Percentiles rank a stretch among this genome's conserved stretches.
Conservation (phyloP, 1,139 yeast genomes). For the Yamadazyma taylorii region DNA sequence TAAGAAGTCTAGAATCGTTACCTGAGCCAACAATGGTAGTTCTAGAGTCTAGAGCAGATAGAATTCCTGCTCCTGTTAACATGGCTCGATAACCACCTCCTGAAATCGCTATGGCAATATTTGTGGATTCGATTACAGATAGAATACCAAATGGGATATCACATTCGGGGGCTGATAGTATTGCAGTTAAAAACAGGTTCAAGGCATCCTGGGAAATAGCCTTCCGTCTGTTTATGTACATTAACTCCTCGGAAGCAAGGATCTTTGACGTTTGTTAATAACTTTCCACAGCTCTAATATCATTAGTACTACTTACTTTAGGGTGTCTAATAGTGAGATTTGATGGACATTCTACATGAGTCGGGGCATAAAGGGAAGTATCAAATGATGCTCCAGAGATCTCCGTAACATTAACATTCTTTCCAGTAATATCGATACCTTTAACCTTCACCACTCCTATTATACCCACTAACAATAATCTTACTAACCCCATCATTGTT, state of each 20-base stretch:
- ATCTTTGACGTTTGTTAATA: slow-evolving; percentile 16
- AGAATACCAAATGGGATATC: no score
- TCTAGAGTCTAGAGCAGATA: slow-evolving; percentile 53
- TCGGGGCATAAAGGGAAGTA: slow-evolving; percentile 1
- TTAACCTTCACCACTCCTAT: no score
- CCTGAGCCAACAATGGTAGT: slow-evolving; percentile 33
- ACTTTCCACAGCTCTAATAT: no score
- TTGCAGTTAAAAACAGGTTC: slow-evolving; percentile 34
- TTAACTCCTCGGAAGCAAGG: slow-evolving; percentile 31
- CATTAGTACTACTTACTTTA: slow-evolving; percentile 24
- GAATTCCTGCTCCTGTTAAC: slow-evolving; percentile 63
- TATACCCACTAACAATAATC: no score
- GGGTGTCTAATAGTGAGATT: slow-evolving; percentile 37
- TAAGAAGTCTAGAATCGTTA: slow-evolving; percentile 28
- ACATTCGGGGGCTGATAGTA: no score
- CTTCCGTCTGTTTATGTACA: slow-evolving; percentile 37
- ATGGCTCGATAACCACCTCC: slow-evolving; percentile 78
- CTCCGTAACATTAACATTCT: no score
- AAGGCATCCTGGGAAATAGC: slow-evolving; percentile 31
- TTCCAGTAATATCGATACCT: no score
- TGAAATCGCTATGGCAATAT: slow-evolving; percentile 58
- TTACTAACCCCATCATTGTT: no score
- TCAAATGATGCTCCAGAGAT: no score
- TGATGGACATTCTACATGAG: slow-evolving; percentile 42
- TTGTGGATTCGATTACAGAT: no score